Evolutionary conservation across 2,329 filamentous ascomycete genomes (phyloP), one percentile per base, ranked within the genome.

Genomic region (Pseudocercospora crystallina): DNA sequence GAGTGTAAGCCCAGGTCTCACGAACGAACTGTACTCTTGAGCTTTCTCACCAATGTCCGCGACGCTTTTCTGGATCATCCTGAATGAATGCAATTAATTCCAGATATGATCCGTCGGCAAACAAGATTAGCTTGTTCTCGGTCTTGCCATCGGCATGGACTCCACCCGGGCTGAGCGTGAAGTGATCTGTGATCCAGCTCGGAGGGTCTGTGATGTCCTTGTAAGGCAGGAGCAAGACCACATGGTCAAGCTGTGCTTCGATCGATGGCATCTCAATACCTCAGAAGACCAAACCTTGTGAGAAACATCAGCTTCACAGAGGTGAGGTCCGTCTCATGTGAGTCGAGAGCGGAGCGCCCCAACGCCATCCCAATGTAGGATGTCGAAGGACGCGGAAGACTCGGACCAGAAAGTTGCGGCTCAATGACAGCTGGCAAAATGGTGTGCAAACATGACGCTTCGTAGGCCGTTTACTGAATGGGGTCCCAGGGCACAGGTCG

Each of bases 1-100:
- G 20, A 4, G 3, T 26, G 20, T 26, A 26, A 26, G 20, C 20
- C 20, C 20, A 26, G 20, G 20, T 26, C 20, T 26, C 20, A 26
- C 20, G 20, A 26, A 26, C 20, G 20, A 26, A 26, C 7, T 26
- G 20, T 26, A 26, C 20, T 26, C 20, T 26, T 26, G 53, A 43
- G 35, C 52, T 56, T 33, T 56, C 82, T 84, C 84, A 88, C 61
- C 79, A 79, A 61, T 87, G 83, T 1, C 69, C 67, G 5, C 61
- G 61, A 3, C 77, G 73, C 5, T 67, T 59, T 4, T 71, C 69
- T n/a, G 66, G 59, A 31, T 67, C 63, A 36, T 73, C 75, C 14
- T 78, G 65, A 42, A 81, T 71, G 63, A 86, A 87, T 34, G 81
- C 78, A 53, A 86, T 84, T 43, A 87, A 71, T 62, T 88, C 84